Percentiles rank a stretch among this genome's conserved stretches.
Evolutionary conservation across 2,329 filamentous ascomycete genomes (phyloP).

Genomic region (Trichoderma sp.): DNA sequence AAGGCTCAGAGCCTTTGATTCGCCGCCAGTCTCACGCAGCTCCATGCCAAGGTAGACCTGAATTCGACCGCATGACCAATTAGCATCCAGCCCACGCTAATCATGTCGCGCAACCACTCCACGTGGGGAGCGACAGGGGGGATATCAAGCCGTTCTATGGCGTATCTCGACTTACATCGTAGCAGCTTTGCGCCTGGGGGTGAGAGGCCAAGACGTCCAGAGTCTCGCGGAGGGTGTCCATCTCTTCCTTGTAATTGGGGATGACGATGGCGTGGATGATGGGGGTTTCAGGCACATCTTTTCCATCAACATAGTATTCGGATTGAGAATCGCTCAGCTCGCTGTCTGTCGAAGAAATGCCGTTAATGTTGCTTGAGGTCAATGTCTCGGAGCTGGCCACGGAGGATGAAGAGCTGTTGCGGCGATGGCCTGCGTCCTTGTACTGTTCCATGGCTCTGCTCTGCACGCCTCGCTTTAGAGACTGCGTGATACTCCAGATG

Average conservation of each 20-base stretch:
- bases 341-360: conserved; percentile 47
- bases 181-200: conserved; percentile 58
- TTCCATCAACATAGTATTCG: conserved; percentile 45
- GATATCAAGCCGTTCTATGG: background rate
- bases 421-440: conserved; percentile 46
- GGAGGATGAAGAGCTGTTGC: conserved; percentile 53
- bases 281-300: conserved; percentile 39
- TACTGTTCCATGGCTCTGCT: conserved; percentile 45
- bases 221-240: conserved; percentile 65
- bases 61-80: background rate
- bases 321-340: conserved; percentile 51
- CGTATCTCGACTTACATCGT: conserved; percentile 59
- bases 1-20: conserved; percentile 59
- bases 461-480: conserved; percentile 45
- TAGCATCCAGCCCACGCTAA: background rate
- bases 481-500: conserved; percentile 54
- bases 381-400: conserved; percentile 56
- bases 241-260: conserved; percentile 72
- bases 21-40: conserved; percentile 59
- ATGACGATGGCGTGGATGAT: conserved; percentile 66
- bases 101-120: background rate
- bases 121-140: background rate
- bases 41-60: conserved; percentile 74
- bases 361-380: conserved; percentile 39
- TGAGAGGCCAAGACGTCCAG: conserved; percentile 67